Evolutionary conservation across 305 asterid species (phyloP).

Genomic region (Rubia occidens): DNA sequence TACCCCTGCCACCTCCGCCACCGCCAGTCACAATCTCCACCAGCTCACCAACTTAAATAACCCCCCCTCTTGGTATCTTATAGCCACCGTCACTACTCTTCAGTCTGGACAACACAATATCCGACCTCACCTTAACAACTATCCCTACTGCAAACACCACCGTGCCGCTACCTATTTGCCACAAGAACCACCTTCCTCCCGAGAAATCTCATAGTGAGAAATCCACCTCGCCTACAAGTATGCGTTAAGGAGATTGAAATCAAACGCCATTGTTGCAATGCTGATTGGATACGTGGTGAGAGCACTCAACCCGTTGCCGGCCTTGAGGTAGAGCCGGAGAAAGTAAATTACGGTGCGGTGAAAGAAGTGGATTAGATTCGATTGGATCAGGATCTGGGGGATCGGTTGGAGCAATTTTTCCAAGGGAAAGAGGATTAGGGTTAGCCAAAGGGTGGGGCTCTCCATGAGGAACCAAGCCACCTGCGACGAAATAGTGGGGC

Average conservation of each 20-base stretch:
- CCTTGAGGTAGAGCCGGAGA: conserved; percentile 26
- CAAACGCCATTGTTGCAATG: conserved; percentile 56
- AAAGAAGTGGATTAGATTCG: conserved; percentile 59
- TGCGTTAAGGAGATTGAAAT: conserved; percentile 36
- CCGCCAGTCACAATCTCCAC: too few species aligned
- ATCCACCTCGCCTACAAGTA: conserved; percentile 55
- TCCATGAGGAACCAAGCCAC: conserved; percentile 85
- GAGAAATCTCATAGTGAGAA: conserved; percentile 40
- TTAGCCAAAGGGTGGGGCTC: conserved; percentile 71
- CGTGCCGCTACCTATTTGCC: conserved; percentile 32
- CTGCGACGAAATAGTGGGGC: conserved; percentile 27
- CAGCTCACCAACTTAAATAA: conserved; percentile 62
- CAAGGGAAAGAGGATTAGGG: conserved; percentile 60
- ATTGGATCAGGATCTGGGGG: conserved; percentile 43
- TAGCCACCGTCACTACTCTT: conserved; percentile 47
- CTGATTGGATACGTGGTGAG: conserved; percentile 35
- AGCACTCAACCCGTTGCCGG: conserved; percentile 8
- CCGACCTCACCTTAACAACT: conserved; percentile 53
- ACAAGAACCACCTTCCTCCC: conserved; percentile 37
- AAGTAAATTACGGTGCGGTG: conserved; percentile 52
- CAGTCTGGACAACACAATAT: conserved; percentile 40
- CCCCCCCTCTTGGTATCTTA: conserved; percentile 60
- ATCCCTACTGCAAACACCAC: conserved; percentile 43
- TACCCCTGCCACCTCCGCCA: too few species aligned
- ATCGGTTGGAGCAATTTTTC: conserved; percentile 35